phyloP scores from a whole-genome alignment of 345 rosid genomes.

The Luvunga scandens region DNA sequence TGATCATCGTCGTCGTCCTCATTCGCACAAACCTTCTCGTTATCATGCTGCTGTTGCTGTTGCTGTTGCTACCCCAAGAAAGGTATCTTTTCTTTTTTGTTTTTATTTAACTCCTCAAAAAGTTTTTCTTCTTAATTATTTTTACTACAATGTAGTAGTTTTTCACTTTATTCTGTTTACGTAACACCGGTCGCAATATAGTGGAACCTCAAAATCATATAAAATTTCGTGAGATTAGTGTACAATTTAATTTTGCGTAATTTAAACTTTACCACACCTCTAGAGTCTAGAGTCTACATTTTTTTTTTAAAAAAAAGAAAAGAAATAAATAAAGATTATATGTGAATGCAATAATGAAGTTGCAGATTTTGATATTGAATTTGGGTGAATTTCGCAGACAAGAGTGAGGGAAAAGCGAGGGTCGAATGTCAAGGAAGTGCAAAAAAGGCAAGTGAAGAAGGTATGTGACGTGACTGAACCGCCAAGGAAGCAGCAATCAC shows the following conservation, averaged over 20 bases:
- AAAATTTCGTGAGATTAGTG: no score
- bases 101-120: no score
- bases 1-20: neutral
- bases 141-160: neutral
- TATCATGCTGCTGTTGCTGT: neutral
- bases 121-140: neutral
- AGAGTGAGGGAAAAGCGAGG: slow-evolving; percentile 39
- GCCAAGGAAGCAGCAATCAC: slow-evolving; percentile 31
- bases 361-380: neutral
- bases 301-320: no score
- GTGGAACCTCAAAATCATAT: no score
- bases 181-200: no score
- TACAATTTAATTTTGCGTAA: no score
- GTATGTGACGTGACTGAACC: slow-evolving; percentile 60
- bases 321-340: no score
- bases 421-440: slow-evolving; percentile 40
- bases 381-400: slow-evolving; percentile 21
- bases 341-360: neutral
- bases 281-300: no score
- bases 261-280: no score
- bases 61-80: slow-evolving; percentile 26
- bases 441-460: slow-evolving; percentile 44
- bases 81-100: slow-evolving; percentile 25
- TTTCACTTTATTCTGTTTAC: neutral
- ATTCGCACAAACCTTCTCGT: slow-evolving; percentile 9